phyloP scores from a whole-genome alignment of 2,329 filamentous ascomycete species.

The Hymenoscyphus scutula region DNA sequence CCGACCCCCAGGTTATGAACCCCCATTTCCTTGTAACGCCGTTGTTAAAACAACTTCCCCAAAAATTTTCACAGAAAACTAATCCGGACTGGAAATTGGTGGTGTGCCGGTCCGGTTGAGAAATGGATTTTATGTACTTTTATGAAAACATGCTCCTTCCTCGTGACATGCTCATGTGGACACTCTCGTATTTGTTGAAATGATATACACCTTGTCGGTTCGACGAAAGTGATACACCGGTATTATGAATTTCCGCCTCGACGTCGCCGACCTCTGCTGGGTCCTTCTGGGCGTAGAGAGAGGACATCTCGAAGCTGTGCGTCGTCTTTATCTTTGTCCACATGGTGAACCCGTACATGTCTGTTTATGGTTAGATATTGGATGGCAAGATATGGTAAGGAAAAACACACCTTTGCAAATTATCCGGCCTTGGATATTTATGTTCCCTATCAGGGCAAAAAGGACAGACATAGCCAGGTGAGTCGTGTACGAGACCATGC shows the following conservation, averaged over 20 bases:
- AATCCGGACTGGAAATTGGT: not conserved
- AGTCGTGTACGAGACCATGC: constrained; percentile 85
- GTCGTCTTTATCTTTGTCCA: constrained; percentile 88
- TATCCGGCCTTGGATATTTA: constrained; percentile 92
- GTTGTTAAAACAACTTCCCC: not conserved
- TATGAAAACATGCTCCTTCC: not conserved
- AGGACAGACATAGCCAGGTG: constrained; percentile 91
- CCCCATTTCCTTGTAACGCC: not conserved
- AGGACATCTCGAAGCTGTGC: constrained; percentile 77
- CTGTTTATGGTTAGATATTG: constrained; percentile 44
- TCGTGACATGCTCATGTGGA: not conserved
- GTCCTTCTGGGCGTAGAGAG: constrained; percentile 79
- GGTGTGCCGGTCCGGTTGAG: not conserved
- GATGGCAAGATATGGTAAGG: not conserved
- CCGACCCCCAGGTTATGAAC: not conserved
- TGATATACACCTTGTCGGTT: not conserved
- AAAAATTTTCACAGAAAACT: not conserved
- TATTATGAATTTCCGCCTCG: constrained; percentile 10
- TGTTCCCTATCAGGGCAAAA: constrained; percentile 94
- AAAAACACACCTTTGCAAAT: constrained; percentile 75
- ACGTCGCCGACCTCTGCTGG: constrained; percentile 64
- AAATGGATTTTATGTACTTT: constrained; percentile 3
- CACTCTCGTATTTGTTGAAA: not conserved
- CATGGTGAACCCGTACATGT: constrained; percentile 89
- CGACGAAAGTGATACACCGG: not conserved